These are phyloP conservation scores for Cucumis cinereus DNA, from an alignment of 306 rosid species.

Conservation along the genomic window DNA sequence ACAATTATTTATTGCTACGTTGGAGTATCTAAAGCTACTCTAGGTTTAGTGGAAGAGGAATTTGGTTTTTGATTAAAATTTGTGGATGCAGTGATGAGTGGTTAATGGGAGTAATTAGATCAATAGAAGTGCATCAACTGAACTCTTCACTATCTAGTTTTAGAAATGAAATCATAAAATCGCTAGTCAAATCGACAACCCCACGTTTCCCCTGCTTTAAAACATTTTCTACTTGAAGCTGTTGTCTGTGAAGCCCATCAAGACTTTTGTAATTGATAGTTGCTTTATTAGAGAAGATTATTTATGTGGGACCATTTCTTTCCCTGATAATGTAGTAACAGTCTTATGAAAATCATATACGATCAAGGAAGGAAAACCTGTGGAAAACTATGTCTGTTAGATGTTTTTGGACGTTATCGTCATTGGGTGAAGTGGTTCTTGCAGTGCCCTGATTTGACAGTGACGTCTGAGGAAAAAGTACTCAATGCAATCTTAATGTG, in stretches of 20 bases:
- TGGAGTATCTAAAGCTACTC: background rate
- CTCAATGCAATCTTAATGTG: conserved; percentile 74
- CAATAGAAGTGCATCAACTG: background rate
- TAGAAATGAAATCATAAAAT: background rate
- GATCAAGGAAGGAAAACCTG: background rate
- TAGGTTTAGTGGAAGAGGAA: background rate
- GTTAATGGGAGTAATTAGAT: background rate
- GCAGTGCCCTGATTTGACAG: conserved; percentile 94
- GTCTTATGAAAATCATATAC: background rate
- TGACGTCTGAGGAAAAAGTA: conserved; percentile 90
- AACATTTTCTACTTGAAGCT: background rate
- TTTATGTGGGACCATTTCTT: background rate
- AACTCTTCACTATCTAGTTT: background rate
- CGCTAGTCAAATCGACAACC: background rate
- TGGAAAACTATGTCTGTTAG: background rate
- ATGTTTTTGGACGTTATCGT: background rate
- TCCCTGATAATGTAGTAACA: background rate
- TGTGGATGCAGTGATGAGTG: background rate
- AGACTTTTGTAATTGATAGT: background rate
- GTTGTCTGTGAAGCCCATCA: conserved; percentile 2
- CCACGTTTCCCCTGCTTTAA: background rate
- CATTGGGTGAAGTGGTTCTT: conserved; percentile 17
- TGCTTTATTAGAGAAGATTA: background rate
- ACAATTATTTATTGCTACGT: conserved; percentile 5
- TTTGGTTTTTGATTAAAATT: background rate